Evolutionary conservation across 1,139 yeast species (phyloP).

Genomic region (Candida dubliniensis): DNA sequence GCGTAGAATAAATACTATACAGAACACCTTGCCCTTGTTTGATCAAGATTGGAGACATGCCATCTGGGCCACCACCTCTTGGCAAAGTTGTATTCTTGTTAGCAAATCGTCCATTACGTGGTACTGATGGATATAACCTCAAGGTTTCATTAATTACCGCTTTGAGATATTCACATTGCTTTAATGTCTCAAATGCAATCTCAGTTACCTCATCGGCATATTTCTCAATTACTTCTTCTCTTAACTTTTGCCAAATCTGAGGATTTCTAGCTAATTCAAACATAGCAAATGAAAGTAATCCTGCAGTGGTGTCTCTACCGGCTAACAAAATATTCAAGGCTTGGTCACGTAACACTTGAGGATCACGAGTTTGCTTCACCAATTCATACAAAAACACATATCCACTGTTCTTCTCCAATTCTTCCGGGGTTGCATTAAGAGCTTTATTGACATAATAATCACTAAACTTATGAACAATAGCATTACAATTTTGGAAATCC

Average conservation of each 20-base stretch:
- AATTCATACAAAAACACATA: slow-evolving; percentile 47
- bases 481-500: slow-evolving; percentile 22
- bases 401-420: slow-evolving; percentile 28
- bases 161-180: slow-evolving; percentile 46
- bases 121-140: slow-evolving; percentile 54
- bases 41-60: slow-evolving; percentile 39
- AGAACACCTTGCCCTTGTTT: slow-evolving; percentile 38
- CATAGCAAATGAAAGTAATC: slow-evolving; percentile 42
- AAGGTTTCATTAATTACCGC: slow-evolving; percentile 49
- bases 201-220: slow-evolving; percentile 22
- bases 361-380: slow-evolving; percentile 46
- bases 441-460: slow-evolving; percentile 30
- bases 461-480: slow-evolving; percentile 30
- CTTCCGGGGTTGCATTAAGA: slow-evolving; percentile 25
- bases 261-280: slow-evolving; percentile 46
- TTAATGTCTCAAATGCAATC: slow-evolving; percentile 42
- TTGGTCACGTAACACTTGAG: slow-evolving; percentile 43
- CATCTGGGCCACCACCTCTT: slow-evolving; percentile 52
- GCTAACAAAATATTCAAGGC: slow-evolving; percentile 46
- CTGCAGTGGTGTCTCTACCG: slow-evolving; percentile 51
- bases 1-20: slow-evolving; percentile 38
- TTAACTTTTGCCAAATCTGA: slow-evolving; percentile 32
- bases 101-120: slow-evolving; percentile 46
- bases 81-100: slow-evolving; percentile 48
- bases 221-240: slow-evolving; percentile 28